These are phyloP conservation scores for Metahyphopichia silvanorum DNA, from an alignment of 805 yeast genomes.

Conservation along the genomic window DNA sequence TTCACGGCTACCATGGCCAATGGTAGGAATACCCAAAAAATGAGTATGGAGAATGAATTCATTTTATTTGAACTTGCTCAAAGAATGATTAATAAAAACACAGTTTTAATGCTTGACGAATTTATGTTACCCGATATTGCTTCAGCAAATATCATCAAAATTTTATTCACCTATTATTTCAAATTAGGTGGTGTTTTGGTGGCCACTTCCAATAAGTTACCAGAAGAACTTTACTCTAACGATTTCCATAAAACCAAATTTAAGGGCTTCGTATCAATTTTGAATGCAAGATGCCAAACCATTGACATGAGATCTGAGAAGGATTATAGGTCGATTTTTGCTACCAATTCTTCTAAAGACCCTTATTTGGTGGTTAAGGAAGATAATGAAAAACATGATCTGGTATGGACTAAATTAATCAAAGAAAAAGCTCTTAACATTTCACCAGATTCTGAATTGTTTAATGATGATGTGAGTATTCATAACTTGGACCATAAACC, in stretches of 20 bases:
- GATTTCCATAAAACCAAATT: constrained; percentile 60
- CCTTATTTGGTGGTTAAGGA: constrained; percentile 32
- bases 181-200: constrained; percentile 72
- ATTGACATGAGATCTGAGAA: constrained; percentile 57
- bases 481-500: constrained; percentile 15
- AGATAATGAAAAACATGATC: constrained; percentile 18
- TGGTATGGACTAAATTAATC: constrained; percentile 34
- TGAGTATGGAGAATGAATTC: constrained; percentile 57
- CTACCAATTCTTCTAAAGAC: constrained; percentile 10
- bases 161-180: constrained; percentile 65
- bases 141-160: constrained; percentile 64
- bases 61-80: constrained; percentile 65
- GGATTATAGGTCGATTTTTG: constrained; percentile 49
- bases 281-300: constrained; percentile 57
- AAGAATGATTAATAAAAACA: constrained; percentile 54
- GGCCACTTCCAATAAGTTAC: constrained; percentile 70
- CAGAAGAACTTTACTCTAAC: constrained; percentile 67
- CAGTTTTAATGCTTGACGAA: constrained; percentile 65
- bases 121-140: constrained; percentile 78
- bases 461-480: constrained; percentile 4
- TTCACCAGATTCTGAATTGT: constrained; percentile 5
- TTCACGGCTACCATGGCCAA: constrained; percentile 22
- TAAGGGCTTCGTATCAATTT: constrained; percentile 51
- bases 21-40: constrained; percentile 15
- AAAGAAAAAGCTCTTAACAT: constrained; percentile 13